phyloP scores from a whole-genome alignment of 495 filamentous ascomycete genomes.

The Jackrogersella multiformis region DNA sequence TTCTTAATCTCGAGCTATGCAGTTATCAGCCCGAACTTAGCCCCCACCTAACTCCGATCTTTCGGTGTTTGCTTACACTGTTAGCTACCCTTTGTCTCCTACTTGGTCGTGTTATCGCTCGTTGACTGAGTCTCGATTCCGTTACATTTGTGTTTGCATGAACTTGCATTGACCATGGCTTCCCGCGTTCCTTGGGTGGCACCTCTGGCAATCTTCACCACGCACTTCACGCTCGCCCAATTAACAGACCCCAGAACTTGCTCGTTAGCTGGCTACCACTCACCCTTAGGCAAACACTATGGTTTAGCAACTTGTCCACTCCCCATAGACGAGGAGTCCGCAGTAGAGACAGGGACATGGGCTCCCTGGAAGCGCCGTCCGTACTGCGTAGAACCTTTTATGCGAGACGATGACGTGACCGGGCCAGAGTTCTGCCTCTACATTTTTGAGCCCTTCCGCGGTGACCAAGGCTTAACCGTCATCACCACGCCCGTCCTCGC shows the following conservation, averaged over 20 bases:
- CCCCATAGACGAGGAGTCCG: constrained; percentile 33
- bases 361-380: constrained; percentile 44
- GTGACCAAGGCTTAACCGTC: constrained; percentile 45
- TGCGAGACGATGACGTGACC: constrained; percentile 12
- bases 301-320: constrained; percentile 17
- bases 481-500: constrained; percentile 41
- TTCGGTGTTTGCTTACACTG: not conserved
- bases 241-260: constrained; percentile 2
- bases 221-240: not conserved
- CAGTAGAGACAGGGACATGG: constrained; percentile 27
- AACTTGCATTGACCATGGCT: not conserved
- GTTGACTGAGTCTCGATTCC: not conserved
- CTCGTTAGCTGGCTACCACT: not conserved
- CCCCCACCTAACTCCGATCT: not conserved
- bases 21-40: not conserved
- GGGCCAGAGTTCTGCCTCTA: constrained; percentile 49
- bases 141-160: not conserved
- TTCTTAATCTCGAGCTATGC: not conserved
- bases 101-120: not conserved
- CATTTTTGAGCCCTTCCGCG: constrained; percentile 45
- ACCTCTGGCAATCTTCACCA: not conserved
- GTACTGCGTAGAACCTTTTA: constrained; percentile 36
- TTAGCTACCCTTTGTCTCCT: not conserved
- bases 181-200: not conserved
- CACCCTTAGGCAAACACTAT: not conserved